phyloP scores from a whole-genome alignment of 2,329 filamentous ascomycete genomes.

The Neopestalotiopsis sp. region DNA sequence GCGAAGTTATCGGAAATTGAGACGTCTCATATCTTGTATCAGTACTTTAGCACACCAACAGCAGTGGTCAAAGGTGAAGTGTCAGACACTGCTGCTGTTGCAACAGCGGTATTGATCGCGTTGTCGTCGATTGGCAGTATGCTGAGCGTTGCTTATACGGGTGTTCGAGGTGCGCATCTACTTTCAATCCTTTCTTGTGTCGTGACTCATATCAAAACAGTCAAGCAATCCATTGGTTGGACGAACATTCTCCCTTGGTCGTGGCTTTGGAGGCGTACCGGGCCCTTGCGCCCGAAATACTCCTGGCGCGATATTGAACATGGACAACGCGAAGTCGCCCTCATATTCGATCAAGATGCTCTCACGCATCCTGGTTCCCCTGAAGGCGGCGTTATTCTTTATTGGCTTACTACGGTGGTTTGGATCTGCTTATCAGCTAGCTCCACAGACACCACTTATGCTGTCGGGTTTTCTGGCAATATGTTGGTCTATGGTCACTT shows the following conservation, averaged over 20 bases:
- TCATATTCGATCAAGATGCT: not conserved
- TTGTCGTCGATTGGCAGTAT: not conserved
- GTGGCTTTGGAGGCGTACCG: conserved; percentile 2
- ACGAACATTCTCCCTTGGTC: conserved; percentile 1
- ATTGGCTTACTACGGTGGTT: conserved; percentile 6
- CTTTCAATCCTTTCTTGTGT: not conserved
- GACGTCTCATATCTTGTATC: not conserved
- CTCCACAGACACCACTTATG: not conserved
- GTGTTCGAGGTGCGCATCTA: not conserved
- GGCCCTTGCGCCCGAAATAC: not conserved
- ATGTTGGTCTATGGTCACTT: not conserved
- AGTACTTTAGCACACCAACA: not conserved
- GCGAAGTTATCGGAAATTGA: not conserved
- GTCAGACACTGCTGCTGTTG: not conserved
- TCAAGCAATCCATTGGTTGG: conserved; percentile 6
- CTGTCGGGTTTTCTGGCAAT: not conserved
- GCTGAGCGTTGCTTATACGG: not conserved
- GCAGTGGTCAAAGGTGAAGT: not conserved
- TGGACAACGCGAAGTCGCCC: not conserved
- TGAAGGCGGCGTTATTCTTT: not conserved
- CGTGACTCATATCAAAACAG: not conserved
- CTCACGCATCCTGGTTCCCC: not conserved
- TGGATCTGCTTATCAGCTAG: conserved; percentile 2
- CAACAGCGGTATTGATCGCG: conserved; percentile 1
- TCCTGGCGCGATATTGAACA: not conserved